phyloP scores from a whole-genome alignment of 2,329 filamentous ascomycete genomes.

The Aureobasidium sp. region DNA sequence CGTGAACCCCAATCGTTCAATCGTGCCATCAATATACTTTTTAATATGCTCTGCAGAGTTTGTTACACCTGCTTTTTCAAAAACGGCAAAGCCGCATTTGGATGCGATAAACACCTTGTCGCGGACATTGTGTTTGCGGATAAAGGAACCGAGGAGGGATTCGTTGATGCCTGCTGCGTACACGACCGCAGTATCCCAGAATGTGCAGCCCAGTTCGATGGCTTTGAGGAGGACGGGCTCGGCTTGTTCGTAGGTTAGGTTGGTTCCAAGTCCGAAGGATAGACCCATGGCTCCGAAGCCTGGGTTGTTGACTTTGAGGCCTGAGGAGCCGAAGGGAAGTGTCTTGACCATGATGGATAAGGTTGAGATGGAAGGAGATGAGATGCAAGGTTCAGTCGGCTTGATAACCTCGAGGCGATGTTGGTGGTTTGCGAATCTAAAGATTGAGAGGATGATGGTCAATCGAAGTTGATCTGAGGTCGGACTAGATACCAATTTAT shows the following conservation, averaged over 20 bases:
- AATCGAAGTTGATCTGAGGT: no score
- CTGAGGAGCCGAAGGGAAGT: conserved; percentile 30
- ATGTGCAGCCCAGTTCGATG: conserved; percentile 28
- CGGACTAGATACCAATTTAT: not conserved
- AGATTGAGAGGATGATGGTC: not conserved
- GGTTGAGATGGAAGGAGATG: no score
- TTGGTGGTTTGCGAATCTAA: not conserved
- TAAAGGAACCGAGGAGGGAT: conserved; percentile 45
- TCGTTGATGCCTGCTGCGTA: conserved; percentile 44
- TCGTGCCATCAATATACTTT: conserved; percentile 44
- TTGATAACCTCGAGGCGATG: no score
- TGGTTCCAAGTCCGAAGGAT: conserved; percentile 37
- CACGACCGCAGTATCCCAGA: conserved; percentile 30
- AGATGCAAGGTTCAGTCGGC: no score
- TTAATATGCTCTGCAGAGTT: conserved; percentile 43
- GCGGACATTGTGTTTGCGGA: conserved; percentile 44
- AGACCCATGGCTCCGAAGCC: conserved; percentile 48
- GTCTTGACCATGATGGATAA: conserved; percentile 30
- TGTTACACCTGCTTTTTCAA: conserved; percentile 32
- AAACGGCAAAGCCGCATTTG: conserved; percentile 40
- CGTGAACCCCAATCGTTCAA: conserved; percentile 41
- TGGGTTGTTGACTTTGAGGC: conserved; percentile 35
- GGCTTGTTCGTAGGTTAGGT: conserved; percentile 39
- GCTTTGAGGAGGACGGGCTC: conserved; percentile 46
- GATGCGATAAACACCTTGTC: conserved; percentile 47